Evolutionary conservation across 805 yeast species (phyloP), one percentile per base, ranked within the genome.

Genomic region (Ogataea nitratoaversa): DNA sequence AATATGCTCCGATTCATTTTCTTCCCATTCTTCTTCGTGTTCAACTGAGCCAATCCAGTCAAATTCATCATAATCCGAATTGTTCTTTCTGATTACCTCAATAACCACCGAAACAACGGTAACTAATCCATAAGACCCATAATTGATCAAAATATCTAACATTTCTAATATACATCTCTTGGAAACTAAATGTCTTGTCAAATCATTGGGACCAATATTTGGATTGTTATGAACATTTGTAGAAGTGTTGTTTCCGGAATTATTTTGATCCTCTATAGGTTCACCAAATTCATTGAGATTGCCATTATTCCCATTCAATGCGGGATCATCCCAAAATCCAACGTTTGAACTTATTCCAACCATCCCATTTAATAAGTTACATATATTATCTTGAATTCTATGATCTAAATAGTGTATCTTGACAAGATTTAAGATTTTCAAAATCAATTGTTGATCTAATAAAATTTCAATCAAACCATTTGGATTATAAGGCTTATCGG

Each of bases 81-180:
- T 93, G 59, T 91, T 91, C 59, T 91, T 91, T 54, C 99, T 76
- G 39, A 93, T 91, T 32, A 91, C 76, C 64, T 91, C 99, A 48
- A 93, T 91, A 23, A 93, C 76, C 30, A 93, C 87, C 8, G 96
- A 89, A 22, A 93, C 99, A 53, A 95, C 95, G 42, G 93, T 91
- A 31, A 90, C 86, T 46, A 93, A 72, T 0, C 96, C 95, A 41
- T 63, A 61, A 34, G 86, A 80, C 35, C 95, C 95, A 43, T 84
- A 82, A 40, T 67, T 59, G 43, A 91, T 75, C 76, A 93, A 86
- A 27, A 87, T 79, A 20, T 81, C 69, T 30, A 91, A 79, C 61
- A 93, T 72, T 47, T 74, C 74, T 39, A 73, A 66, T 48, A 89
- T 72, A 44, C 85, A 75, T 34, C 72, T 69, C 24, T 77, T 76